These are phyloP conservation scores for Pseudomicrostroma phylloplanum DNA, from an alignment of 1,284 basidiomycete species.

Conservation along the genomic window DNA sequence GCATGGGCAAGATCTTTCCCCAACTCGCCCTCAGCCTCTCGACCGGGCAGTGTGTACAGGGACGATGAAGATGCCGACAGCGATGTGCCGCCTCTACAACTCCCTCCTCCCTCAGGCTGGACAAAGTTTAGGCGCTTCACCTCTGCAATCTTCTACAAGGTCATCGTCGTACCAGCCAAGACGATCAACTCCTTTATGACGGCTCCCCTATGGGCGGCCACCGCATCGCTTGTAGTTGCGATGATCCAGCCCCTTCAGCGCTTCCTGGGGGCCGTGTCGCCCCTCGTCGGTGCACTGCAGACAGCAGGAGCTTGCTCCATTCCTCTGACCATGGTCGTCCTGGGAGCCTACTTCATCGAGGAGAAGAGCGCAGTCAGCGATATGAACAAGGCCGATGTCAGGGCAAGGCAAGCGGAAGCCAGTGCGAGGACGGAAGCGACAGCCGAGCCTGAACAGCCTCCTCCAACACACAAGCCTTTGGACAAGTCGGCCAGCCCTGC, in stretches of 20 bases:
- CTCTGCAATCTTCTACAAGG: slow-evolving; percentile 8
- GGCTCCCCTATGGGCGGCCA: slow-evolving; percentile 57
- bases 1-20: slow-evolving; percentile 35
- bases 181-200: slow-evolving; percentile 75
- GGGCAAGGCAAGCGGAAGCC: neutral
- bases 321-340: slow-evolving; percentile 79
- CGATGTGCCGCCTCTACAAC: neutral
- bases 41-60: slow-evolving; percentile 2
- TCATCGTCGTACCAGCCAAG: slow-evolving; percentile 37
- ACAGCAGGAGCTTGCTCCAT: slow-evolving; percentile 55
- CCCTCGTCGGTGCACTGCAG: slow-evolving; percentile 53
- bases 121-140: slow-evolving; percentile 17
- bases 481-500: slow-evolving; percentile 1
- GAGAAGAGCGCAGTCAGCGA: slow-evolving; percentile 7
- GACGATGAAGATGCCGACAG: slow-evolving; percentile 9
- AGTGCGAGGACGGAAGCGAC: too few species aligned
- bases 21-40: slow-evolving; percentile 28
- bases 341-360: slow-evolving; percentile 74
- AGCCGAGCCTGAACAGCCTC: neutral
- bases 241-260: slow-evolving; percentile 63
- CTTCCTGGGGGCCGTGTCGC: slow-evolving; percentile 46
- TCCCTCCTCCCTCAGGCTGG: slow-evolving; percentile 8
- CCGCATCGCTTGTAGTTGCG: slow-evolving; percentile 73
- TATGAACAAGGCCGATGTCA: neutral
- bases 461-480: neutral